A percentile compares a stretch with the other conserved stretches of the same genome.
phyloP scores from a whole-genome alignment of 768 basidiomycete species.

The Tubosaeta sp. region DNA sequence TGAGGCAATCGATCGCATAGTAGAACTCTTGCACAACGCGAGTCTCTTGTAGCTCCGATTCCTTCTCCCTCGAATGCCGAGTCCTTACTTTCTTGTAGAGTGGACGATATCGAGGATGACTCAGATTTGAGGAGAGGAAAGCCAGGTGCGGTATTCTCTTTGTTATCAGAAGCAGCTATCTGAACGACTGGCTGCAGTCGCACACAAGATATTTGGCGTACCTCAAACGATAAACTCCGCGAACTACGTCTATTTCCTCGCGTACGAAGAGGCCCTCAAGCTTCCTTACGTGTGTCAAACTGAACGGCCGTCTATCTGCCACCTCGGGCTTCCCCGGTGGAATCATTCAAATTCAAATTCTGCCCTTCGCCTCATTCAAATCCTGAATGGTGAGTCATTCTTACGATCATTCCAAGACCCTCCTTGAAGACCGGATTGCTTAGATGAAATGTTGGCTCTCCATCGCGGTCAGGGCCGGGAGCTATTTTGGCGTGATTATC shows the following conservation, averaged over 20 bases:
- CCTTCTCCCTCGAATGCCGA: neutral
- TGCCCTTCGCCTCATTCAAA: conserved; percentile 52
- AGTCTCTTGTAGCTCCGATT: conserved; percentile 70
- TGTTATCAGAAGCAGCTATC: neutral
- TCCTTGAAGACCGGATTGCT: neutral
- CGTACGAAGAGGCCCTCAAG: conserved; percentile 73
- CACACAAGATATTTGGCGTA: conserved; percentile 94
- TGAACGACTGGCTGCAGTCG: conserved; percentile 44
- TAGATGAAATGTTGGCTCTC: conserved; percentile 69
- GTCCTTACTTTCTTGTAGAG: conserved; percentile 40
- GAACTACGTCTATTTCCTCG: conserved; percentile 96
- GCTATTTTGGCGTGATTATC: conserved; percentile 86
- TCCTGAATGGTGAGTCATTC: conserved; percentile 62
- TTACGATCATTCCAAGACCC: neutral
- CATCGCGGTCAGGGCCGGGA: conserved; percentile 95
- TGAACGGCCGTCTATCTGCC: conserved; percentile 33
- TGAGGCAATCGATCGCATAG: conserved; percentile 66
- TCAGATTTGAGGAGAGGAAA: conserved; percentile 81
- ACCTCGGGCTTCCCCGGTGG: conserved; percentile 21
- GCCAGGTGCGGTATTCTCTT: conserved; percentile 51
- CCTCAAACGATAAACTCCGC: conserved; percentile 97
- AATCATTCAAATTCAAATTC: conserved; percentile 14
- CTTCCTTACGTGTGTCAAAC: conserved; percentile 7
- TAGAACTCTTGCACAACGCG: conserved; percentile 91
- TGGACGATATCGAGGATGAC: conserved; percentile 95